Evolutionary conservation across 805 yeast species (phyloP), one percentile per base, ranked within the genome.

Genomic region (Cyberlindnera saturnus): DNA sequence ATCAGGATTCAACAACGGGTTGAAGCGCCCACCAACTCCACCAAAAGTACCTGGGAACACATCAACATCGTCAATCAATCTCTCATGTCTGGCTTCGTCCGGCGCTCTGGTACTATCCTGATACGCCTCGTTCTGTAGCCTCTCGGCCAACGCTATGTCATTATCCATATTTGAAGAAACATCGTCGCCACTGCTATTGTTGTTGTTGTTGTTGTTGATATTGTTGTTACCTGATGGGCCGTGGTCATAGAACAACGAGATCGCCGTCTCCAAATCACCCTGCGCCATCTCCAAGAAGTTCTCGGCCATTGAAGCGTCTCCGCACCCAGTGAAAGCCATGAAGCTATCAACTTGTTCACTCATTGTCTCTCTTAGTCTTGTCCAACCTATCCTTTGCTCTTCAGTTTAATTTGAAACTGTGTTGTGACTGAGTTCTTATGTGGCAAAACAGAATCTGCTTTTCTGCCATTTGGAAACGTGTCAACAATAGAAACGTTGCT

Each of bases 231-330:
- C 47, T 11, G 70, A 63, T 7, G 64, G 49, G 23, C 81, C 81
- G 51, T 74, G 75, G 51, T 93, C 98, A 65, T 85, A 82, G 62
- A 67, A 93, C 36, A 93, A 67, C 13, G 88, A 79, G 7, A 93
- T 86, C 0, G 99, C 98, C 17, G 79, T 75, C 44, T 90, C 96
- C 30, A 91, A 60, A 59, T 87, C 78, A 37, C 79, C 79, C 39
- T 82, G 89, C 5, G 91, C 74, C 67, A 91, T 80, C 20, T 82
- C 89, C 17, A 93, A 62, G 57, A 82, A 93, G 52, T 82, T 87
- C 41, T 71, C 67, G 1, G 98, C 98, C 11, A 75, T 66, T 5
- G 71, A 72, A 1, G 75, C 71, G 57, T 85, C 91, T 2, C 78
- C 72, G 3, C 79, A 77, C 18, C 87, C 85, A 0, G 98, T 89